Evolutionary conservation across 495 filamentous ascomycete genomes (phyloP), one percentile per base, ranked within the genome.

Genomic region (Opeltia flavorubescens): DNA sequence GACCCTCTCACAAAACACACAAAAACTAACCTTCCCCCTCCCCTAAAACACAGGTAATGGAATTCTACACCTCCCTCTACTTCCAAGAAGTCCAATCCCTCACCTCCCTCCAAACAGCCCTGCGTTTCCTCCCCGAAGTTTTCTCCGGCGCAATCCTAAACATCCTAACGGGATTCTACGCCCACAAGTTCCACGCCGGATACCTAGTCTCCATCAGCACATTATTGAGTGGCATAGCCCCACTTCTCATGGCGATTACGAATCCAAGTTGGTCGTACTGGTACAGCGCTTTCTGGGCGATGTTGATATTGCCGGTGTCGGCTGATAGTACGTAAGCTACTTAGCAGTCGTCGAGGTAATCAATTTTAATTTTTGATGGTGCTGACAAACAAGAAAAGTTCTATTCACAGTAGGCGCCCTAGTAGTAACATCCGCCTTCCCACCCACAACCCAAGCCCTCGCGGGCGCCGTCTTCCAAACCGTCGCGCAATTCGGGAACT

Each of bases 381-480:
- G 40, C 40, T 24, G 7, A 48, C 17, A 7, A 21, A 12, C 24
- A 39, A 5, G 24, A 36, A 11, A 2, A 59, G 60, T 64, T 0
- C 62, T 78, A 3, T 82, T 76, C 61, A 75, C 70, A 0, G 64
- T 80, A 2, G 69, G 68, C 1, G 71, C 75, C 43, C 61, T 84
- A 17, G 53, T 81, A 35, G 75, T 83, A 47, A 70, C 76, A 1
- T 59, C 68, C n/a, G 66, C 67, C 4, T 81, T 82, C 50, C 72
- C 77, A 0, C 48, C 62, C 1, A 57, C 72, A 39, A 78, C 68
- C 0, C 77, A 83, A 42, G 75, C 67, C 0, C 66, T 84, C 1
- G 77, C 75, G 1, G 77, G 78, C 3, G 78, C 73, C 2, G 75
- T 83, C 0, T 82, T 81, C 63, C 78, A 80, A 50, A 77, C 76